Evolutionary conservation across 192 early-diverging fungal species (phyloP), one percentile per base, ranked within the genome.

Genomic region (Podila clonocystis): DNA sequence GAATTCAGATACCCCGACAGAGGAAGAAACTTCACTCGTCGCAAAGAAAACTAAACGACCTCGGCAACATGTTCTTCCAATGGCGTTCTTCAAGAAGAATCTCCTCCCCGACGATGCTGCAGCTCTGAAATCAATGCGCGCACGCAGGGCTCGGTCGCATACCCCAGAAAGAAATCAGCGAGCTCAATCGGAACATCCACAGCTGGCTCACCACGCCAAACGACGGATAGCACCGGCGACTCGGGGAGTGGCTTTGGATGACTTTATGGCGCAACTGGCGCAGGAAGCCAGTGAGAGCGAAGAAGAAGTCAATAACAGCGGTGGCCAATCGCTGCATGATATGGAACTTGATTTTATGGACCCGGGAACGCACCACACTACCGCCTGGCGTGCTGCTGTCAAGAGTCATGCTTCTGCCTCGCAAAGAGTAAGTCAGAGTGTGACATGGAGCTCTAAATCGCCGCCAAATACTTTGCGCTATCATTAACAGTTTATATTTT

Each of bases 201-300:
- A 61, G 28, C 62, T 49, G 24, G 70, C 77, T 3, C 77, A 80
- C 26, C 68, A 71, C 28, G 77, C 77, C 45, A 80, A 59, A 61
- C 48, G 65, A n/a, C 60, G 77, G 17, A 68, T 80, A 29, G 67
- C 59, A 6, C 19, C 77, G 26, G 17, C 26, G 17, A 12, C 20
- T 20, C 61, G 69, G 62, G 67, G 67, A 9, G 30, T 20, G 22
- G 50, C 19, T 17, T 34, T 80, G 28, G 20, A 63, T 2, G 62
- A 69, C 28, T 72, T 73, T 68, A 63, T 80, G 26, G 77, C 77
- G 9, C 49, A 45, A 26, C 50, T 80, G 2, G 77, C 70, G 15
- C 59, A 45, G 29, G 77, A 80, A 20, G 55, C 45, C 30, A 60
- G 57, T 12, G 70, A 63, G 15, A 68, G 65, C 26, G 77, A 73